phyloP scores from a whole-genome alignment of 345 rosid species.

The Firmiana major region DNA sequence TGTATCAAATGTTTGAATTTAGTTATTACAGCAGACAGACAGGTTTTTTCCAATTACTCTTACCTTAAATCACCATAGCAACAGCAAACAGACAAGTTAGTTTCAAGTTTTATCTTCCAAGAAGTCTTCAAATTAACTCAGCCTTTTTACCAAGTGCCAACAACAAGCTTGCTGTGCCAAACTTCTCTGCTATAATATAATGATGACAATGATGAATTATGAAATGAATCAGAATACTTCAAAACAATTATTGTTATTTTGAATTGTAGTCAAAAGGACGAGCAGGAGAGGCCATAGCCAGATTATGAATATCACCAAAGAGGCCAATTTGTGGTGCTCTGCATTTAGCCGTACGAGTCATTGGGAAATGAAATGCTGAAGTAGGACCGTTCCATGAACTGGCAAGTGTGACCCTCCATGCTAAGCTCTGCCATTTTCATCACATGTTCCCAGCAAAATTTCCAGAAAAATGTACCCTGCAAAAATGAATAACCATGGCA shows the following conservation, averaged over 20 bases:
- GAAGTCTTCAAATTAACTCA: too few relatives aligned
- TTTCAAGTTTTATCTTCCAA: too few relatives aligned
- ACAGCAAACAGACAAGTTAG: too few relatives aligned
- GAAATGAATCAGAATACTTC: background rate
- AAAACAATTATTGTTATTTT: background rate
- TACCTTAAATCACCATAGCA: too few relatives aligned
- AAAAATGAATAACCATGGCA: background rate
- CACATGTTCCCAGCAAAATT: background rate
- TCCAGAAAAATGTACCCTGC: background rate
- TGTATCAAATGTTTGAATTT: too few relatives aligned
- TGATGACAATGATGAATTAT: background rate
- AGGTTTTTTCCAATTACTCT: too few relatives aligned
- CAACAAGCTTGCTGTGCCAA: background rate
- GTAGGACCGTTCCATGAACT: background rate
- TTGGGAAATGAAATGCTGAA: background rate
- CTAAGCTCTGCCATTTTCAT: background rate
- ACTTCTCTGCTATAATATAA: too few relatives aligned
- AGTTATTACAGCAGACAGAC: too few relatives aligned
- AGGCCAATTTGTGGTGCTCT: background rate
- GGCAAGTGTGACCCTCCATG: background rate
- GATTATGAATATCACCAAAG: background rate
- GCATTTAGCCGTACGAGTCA: background rate
- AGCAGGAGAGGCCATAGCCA: background rate
- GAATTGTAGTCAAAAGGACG: background rate
- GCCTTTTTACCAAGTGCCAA: background rate